Evolutionary conservation across 192 early-diverging fungal species (phyloP).

Genomic region (Rhizoclosmatium sp.): DNA sequence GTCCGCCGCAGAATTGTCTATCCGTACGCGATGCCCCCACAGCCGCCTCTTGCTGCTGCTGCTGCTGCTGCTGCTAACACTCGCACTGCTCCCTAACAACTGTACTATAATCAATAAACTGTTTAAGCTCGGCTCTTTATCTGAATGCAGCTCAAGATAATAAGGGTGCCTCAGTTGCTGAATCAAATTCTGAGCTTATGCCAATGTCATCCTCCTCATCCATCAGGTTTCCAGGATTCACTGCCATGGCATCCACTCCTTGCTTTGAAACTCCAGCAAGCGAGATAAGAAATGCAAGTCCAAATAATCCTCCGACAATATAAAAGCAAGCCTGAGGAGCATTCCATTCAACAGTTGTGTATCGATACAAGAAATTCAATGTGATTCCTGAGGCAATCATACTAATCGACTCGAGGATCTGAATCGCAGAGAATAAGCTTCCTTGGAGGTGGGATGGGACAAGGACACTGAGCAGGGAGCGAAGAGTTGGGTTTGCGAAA

Average conservation of each 20-base stretch:
- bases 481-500: constrained; percentile 20
- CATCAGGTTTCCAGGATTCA: neutral
- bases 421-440: constrained; percentile 20
- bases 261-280: neutral
- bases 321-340: constrained; percentile 1
- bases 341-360: neutral
- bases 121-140: too few species aligned
- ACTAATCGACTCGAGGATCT: constrained; percentile 12
- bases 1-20: neutral
- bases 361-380: constrained; percentile 20
- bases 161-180: too few species aligned
- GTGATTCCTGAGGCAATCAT: neutral
- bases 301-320: constrained; percentile 3
- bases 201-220: neutral
- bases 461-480: neutral
- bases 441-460: constrained; percentile 18
- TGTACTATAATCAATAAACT: too few species aligned
- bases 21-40: neutral
- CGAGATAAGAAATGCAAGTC: neutral
- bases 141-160: too few species aligned
- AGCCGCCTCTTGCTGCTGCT: too few species aligned
- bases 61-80: too few species aligned
- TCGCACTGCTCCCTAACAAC: too few species aligned
- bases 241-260: constrained; percentile 14
- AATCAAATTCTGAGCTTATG: too few species aligned